Evolutionary conservation across 345 rosid species (phyloP).

Genomic region (Jatropha curcas): DNA sequence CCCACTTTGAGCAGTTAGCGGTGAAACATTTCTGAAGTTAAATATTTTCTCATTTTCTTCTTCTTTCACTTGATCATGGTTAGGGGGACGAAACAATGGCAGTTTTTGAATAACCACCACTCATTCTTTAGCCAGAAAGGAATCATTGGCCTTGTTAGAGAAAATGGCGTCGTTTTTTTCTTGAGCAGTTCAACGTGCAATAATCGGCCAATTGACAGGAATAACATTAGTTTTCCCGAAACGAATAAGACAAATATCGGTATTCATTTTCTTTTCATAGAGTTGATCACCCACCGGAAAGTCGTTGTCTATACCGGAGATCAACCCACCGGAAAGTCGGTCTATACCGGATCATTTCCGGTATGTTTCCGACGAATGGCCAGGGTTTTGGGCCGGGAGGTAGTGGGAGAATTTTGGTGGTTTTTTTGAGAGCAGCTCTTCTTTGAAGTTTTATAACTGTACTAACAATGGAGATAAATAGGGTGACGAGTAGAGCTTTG

Average conservation of each 20-base stretch:
- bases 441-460: not conserved
- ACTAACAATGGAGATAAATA: not conserved
- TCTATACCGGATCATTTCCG: not conserved
- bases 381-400: not conserved
- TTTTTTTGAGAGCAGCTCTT: not conserved
- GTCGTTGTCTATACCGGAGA: not conserved
- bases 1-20: constrained; percentile 37
- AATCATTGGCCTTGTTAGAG: not conserved
- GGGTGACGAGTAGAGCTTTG: not conserved
- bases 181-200: not conserved
- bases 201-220: not conserved
- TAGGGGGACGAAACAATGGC: constrained; percentile 29
- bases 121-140: not conserved
- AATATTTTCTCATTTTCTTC: constrained; percentile 47
- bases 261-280: not conserved
- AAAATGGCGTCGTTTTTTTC: not conserved
- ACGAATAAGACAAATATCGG: not conserved
- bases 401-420: not conserved
- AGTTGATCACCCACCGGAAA: not conserved
- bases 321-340: not conserved
- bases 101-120: constrained; percentile 11
- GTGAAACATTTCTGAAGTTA: constrained; percentile 37
- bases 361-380: not conserved
- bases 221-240: not conserved
- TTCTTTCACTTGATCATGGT: constrained; percentile 49